A percentile compares a stretch with the other conserved stretches of the same genome.
Evolutionary conservation across 495 filamentous ascomycete species (phyloP).

Genomic region (Lichenothelia convexa): DNA sequence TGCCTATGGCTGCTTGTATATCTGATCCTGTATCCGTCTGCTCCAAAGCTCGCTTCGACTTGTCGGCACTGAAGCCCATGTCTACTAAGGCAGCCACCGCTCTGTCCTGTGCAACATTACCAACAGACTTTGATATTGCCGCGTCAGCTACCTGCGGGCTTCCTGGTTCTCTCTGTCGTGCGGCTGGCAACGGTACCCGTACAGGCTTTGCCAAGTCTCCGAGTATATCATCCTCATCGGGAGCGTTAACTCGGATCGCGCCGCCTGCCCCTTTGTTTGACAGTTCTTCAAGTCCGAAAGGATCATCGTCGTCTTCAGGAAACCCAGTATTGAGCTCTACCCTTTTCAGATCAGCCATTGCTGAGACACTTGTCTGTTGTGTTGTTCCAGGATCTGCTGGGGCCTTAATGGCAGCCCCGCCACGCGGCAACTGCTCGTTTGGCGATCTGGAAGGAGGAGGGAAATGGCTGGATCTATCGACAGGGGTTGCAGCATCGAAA

Average conservation of each 20-base stretch:
- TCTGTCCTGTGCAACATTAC: constrained; percentile 58
- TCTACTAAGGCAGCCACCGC: constrained; percentile 83
- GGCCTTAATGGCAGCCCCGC: constrained; percentile 11
- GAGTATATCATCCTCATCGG: constrained; percentile 65
- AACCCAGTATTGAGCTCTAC: no score
- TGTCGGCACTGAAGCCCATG: constrained; percentile 80
- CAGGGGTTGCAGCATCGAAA: constrained; percentile 40
- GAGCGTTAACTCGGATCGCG: constrained; percentile 15
- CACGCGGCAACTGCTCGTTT: constrained; percentile 10
- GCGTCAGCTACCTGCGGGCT: constrained; percentile 30
- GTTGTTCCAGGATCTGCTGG: neutral
- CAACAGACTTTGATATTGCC: no score
- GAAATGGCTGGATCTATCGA: constrained; percentile 43
- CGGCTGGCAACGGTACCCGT: constrained; percentile 30
- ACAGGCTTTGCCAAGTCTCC: constrained; percentile 76
- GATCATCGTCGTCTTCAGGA: constrained; percentile 47
- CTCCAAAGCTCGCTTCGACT: constrained; percentile 55
- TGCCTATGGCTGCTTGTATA: constrained; percentile 75
- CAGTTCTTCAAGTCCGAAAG: constrained; percentile 66
- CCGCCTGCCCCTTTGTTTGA: constrained; percentile 23
- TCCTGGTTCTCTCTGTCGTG: constrained; percentile 23
- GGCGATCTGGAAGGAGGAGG: constrained; percentile 29
- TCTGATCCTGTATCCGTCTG: constrained; percentile 64
- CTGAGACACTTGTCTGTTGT: neutral
- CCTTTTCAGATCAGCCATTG: no score